phyloP scores from a whole-genome alignment of 257 asterid species.

The Catharanthus roseus region DNA sequence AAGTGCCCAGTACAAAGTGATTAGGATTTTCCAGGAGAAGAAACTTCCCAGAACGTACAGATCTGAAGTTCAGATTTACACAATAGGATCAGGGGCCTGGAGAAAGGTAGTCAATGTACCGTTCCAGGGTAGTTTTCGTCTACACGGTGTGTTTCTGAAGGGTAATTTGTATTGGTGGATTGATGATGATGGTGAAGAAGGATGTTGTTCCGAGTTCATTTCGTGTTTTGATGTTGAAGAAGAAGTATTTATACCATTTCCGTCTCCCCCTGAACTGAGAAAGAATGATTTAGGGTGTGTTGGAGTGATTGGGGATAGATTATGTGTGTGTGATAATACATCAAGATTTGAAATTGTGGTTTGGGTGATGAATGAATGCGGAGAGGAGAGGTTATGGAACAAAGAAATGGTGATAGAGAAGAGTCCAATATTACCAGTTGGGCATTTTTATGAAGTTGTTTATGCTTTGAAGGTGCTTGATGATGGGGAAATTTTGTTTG shows the following conservation, averaged over 20 bases:
- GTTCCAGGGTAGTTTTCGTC: constrained; percentile 19
- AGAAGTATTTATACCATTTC: constrained; percentile 35
- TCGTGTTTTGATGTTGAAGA: constrained; percentile 40
- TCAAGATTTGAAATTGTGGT: constrained; percentile 26
- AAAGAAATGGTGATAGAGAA: constrained; percentile 31
- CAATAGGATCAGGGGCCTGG: constrained; percentile 34
- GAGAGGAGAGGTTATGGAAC: constrained; percentile 36
- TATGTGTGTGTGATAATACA: constrained; percentile 39
- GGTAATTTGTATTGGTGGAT: constrained; percentile 46
- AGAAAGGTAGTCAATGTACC: constrained; percentile 21
- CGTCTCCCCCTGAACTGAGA: constrained; percentile 25
- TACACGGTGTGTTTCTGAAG: constrained; percentile 23
- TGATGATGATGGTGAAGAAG: constrained; percentile 23
- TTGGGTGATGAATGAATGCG: constrained; percentile 57
- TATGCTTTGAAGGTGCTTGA: constrained; percentile 24
- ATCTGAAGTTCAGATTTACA: constrained; percentile 38
- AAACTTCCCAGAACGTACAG: neutral
- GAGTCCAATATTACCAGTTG: neutral
- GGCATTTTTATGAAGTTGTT: constrained; percentile 13
- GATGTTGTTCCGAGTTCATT: constrained; percentile 30
- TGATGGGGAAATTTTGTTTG: constrained; percentile 42
- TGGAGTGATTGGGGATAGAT: constrained; percentile 21
- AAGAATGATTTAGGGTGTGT: constrained; percentile 26
- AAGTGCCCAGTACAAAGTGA: neutral
- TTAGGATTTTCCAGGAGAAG: constrained; percentile 1